These are phyloP conservation scores for Beauveria brongniartii DNA, from an alignment of 2,329 filamentous ascomycete species.

Conservation along the genomic window DNA sequence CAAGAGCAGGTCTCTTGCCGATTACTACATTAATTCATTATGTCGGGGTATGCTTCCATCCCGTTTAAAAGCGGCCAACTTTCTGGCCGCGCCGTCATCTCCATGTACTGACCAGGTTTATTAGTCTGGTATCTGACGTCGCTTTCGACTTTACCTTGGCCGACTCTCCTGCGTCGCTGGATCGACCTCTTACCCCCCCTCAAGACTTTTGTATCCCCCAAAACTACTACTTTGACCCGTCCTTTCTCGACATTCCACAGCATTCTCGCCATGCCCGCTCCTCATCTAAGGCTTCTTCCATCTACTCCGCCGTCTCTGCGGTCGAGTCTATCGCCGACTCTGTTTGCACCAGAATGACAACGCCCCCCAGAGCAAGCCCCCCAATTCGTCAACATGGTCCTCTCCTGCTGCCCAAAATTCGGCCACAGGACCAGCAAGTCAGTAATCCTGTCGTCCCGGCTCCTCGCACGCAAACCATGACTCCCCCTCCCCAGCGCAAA, in stretches of 20 bases:
- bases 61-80: background rate
- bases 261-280: slow-evolving; percentile 51
- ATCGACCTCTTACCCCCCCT: slow-evolving; percentile 23
- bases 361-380: slow-evolving; percentile 55
- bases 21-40: slow-evolving; percentile 13
- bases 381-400: slow-evolving; percentile 74
- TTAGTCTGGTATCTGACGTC: slow-evolving; percentile 54
- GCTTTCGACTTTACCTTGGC: slow-evolving; percentile 54
- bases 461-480: slow-evolving; percentile 26
- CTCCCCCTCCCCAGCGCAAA: slow-evolving; percentile 7
- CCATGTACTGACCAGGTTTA: slow-evolving; percentile 23
- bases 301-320: slow-evolving; percentile 54
- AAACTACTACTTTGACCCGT: slow-evolving; percentile 43
- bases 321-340: slow-evolving; percentile 51
- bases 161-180: slow-evolving; percentile 22
- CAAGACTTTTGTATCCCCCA: slow-evolving; percentile 16
- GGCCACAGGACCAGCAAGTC: slow-evolving; percentile 72
- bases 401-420: slow-evolving; percentile 75
- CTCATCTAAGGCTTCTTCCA: slow-evolving; percentile 59
- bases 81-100: background rate
- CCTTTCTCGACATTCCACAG: slow-evolving; percentile 48
- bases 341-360: slow-evolving; percentile 58
- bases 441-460: slow-evolving; percentile 37
- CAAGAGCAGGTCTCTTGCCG: slow-evolving; percentile 17
- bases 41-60: slow-evolving; percentile 28